Evolutionary conservation across 768 basidiomycete species (phyloP).

Genomic region (Paxillus ammoniavirescens): DNA sequence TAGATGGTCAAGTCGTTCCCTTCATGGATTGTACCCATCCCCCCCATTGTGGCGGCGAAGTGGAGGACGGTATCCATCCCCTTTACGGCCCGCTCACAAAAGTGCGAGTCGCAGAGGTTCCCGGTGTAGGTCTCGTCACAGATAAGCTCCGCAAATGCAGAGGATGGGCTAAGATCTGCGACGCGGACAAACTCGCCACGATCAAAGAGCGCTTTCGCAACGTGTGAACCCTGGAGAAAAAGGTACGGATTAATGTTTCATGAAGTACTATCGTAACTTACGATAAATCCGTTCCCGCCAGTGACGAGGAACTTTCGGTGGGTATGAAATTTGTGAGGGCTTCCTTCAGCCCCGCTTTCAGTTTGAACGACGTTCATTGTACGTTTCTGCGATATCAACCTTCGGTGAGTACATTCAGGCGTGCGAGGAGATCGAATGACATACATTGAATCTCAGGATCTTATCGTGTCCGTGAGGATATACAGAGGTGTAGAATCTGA

Average conservation of each 20-base stretch:
- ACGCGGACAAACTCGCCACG: slow-evolving; percentile 39
- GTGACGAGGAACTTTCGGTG: slow-evolving; percentile 37
- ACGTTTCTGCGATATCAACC: not conserved
- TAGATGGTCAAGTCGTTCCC: slow-evolving; percentile 51
- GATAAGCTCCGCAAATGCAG: slow-evolving; percentile 19
- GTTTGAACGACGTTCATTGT: no score
- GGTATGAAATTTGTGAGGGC: not conserved
- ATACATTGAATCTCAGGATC: not conserved
- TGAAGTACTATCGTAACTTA: slow-evolving; percentile 21
- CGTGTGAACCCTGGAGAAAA: slow-evolving; percentile 46
- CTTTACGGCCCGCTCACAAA: slow-evolving; percentile 38
- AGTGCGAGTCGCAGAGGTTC: slow-evolving; percentile 42
- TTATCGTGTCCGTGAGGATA: not conserved
- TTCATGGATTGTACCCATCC: slow-evolving; percentile 60
- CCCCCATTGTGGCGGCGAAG: slow-evolving; percentile 62
- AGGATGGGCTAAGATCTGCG: slow-evolving; percentile 36
- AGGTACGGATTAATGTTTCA: not conserved
- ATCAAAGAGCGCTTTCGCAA: slow-evolving; percentile 39
- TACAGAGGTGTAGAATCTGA: not conserved
- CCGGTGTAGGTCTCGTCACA: slow-evolving; percentile 41
- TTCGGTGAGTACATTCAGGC: not conserved
- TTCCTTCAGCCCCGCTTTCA: not conserved
- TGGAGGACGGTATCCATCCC: slow-evolving; percentile 48
- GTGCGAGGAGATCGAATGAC: not conserved
- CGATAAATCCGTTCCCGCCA: slow-evolving; percentile 56